A percentile compares a stretch with the other conserved stretches of the same genome.
These are phyloP conservation scores for Populus tremula DNA, from an alignment of 345 rosid genomes.

Conservation along the genomic window DNA sequence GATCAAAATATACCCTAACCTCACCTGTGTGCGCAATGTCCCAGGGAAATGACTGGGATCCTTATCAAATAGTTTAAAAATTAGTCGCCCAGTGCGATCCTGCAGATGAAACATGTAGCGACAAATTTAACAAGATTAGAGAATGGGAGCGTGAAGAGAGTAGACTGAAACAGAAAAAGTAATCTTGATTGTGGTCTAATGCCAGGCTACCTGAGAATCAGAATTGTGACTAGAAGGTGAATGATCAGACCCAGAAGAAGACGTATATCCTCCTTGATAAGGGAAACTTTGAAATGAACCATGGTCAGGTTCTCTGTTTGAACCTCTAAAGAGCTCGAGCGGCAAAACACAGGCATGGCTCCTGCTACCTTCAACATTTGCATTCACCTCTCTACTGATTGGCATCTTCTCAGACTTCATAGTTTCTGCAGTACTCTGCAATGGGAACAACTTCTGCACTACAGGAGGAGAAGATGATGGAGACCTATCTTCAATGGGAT, in stretches of 20 bases:
- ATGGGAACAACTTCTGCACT: constrained; percentile 68
- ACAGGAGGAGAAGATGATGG: constrained; percentile 72
- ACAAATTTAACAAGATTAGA: not conserved
- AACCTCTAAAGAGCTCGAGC: constrained; percentile 67
- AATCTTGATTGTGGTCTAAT: not conserved
- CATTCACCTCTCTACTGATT: constrained; percentile 36
- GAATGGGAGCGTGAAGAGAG: not conserved
- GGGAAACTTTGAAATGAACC: constrained; percentile 48
- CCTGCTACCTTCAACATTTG: constrained; percentile 40
- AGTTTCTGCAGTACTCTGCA: constrained; percentile 57
- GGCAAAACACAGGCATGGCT: constrained; percentile 41
- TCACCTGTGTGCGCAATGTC: constrained; percentile 60
- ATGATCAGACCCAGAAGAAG: constrained; percentile 89
- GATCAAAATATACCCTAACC: constrained; percentile 5
- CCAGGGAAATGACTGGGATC: constrained; percentile 85
- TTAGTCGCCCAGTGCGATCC: constrained; percentile 73
- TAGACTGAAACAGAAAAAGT: not conserved
- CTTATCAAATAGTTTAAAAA: constrained; percentile 67
- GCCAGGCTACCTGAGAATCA: constrained; percentile 62
- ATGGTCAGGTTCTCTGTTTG: constrained; percentile 43
- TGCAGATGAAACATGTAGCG: constrained; percentile 22
- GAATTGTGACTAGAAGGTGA: constrained; percentile 77
- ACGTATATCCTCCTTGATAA: constrained; percentile 63
- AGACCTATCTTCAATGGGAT: constrained; percentile 70
- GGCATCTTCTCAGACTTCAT: constrained; percentile 48